phyloP scores from a whole-genome alignment of 1,284 basidiomycete genomes.

The Mixia osmundae region DNA sequence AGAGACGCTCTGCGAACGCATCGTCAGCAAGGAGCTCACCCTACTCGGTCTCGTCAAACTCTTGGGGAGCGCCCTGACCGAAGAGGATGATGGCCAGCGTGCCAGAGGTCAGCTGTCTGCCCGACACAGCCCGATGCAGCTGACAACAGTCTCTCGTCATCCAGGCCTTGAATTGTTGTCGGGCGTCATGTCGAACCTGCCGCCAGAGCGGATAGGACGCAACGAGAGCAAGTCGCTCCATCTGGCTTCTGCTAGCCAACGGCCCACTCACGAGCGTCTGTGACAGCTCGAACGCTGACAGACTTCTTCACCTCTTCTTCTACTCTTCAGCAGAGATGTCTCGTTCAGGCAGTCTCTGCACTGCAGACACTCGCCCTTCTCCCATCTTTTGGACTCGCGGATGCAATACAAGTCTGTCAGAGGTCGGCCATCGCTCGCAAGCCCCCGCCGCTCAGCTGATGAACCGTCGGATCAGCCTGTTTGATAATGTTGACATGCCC shows the following conservation, averaged over 20 bases:
- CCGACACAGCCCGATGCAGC: not conserved
- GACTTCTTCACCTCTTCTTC: slow-evolving; percentile 68
- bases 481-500: slow-evolving; percentile 55
- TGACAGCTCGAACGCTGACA: slow-evolving; percentile 49
- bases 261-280: not conserved
- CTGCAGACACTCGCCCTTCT: slow-evolving; percentile 42
- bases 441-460: not conserved
- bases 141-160: slow-evolving; percentile 20
- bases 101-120: slow-evolving; percentile 38
- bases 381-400: slow-evolving; percentile 42
- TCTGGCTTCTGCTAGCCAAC: not conserved
- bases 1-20: too few relatives aligned
- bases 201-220: slow-evolving; percentile 41
- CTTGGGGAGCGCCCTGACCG: slow-evolving; percentile 62
- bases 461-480: slow-evolving; percentile 33
- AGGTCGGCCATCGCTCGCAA: slow-evolving; percentile 31
- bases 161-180: slow-evolving; percentile 57
- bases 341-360: slow-evolving; percentile 50
- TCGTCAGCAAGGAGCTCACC: too few relatives aligned
- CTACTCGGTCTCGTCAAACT: slow-evolving; percentile 65
- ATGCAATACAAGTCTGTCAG: slow-evolving; percentile 40
- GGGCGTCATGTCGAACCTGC: slow-evolving; percentile 36
- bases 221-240: slow-evolving; percentile 41
- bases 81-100: slow-evolving; percentile 52
- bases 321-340: slow-evolving; percentile 47